Conservation (phyloP, 1,139 yeast genomes). For the Wickerhamiella pararugosa region DNA sequence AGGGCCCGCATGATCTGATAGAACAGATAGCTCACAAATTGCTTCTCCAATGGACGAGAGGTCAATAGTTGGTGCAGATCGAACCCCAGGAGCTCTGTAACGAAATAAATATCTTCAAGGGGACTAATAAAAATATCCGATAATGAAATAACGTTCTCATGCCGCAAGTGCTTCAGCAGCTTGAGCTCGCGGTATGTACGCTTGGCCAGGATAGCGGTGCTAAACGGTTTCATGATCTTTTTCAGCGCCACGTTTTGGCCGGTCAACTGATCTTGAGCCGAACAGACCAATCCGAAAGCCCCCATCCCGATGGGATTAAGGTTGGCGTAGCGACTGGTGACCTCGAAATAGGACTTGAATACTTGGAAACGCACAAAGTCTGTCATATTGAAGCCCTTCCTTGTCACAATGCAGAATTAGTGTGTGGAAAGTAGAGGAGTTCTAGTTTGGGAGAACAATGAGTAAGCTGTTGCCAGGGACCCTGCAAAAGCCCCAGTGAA, state of each 20-base stretch:
- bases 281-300: slow-evolving; percentile 94
- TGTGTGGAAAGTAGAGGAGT: no score
- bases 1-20: slow-evolving; percentile 82
- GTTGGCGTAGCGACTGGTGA: slow-evolving; percentile 70
- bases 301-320: slow-evolving; percentile 99
- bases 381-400: slow-evolving; percentile 10
- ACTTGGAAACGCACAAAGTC: slow-evolving; percentile 32
- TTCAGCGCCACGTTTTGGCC: slow-evolving; percentile 93
- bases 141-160: slow-evolving; percentile 82
- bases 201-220: slow-evolving; percentile 87
- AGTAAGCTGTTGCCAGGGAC: no score
- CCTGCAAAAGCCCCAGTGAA: no score
- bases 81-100: slow-evolving; percentile 92
- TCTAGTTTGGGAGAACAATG: no score
- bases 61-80: slow-evolving; percentile 84
- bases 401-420: no score
- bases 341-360: slow-evolving; percentile 85
- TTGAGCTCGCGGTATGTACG: slow-evolving; percentile 93
- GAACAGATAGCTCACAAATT: slow-evolving; percentile 88
- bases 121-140: slow-evolving; percentile 94
- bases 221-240: slow-evolving; percentile 94
- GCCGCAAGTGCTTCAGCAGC: slow-evolving; percentile 80
- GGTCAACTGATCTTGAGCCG: slow-evolving; percentile 84
- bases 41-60: slow-evolving; percentile 87
- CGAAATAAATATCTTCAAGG: slow-evolving; percentile 90